Base-by-base conservation (phyloP, 2,329 filamentous ascomycete genomes). In the Fusarium mundagurra region DNA sequence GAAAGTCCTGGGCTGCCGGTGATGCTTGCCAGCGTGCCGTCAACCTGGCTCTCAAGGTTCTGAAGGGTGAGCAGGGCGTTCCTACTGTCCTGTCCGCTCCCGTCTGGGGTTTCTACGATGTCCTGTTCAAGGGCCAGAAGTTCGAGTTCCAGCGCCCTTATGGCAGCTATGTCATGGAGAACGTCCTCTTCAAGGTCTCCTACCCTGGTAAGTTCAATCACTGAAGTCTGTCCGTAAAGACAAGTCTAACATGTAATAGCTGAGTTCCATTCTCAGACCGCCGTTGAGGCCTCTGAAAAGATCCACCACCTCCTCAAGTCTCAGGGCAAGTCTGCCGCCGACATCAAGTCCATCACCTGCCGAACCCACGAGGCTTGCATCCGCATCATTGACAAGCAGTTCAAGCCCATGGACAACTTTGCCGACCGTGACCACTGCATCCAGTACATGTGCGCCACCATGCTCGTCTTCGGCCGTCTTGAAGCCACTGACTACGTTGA, bases 351-450 rank as follows among this genome's bases (percentile, higher is more conserved):
- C 71, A 91, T 99, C 80, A 95, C 93, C 78, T 98, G 96, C 91
- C 93, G 96, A 80, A 99, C 96, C 14, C 96, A 99, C 87, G 96
- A 99, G 86, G 96, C 96, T 67, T 98, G 96, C 87, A 91, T 99
- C 82, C 95, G 96, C 80, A 99, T 99, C 86, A 99, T 99, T 81
- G 96, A 99, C 90, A 99, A 99, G 90, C 96, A 99, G 87, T 97
- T 98, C 90, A 98, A 98, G 90, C 92, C 95, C 79, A 97, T 99
- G 94, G 95, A 98, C 88, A 99, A 99, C 91, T 99, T 98, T 82
- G 96, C 96, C 81, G 96, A 99, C 86, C 95, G 96, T 81, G 96
- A 99, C 86, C 96, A 99, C 90, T 99, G 96, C 87, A 96, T 99
- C 78, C 96, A 98, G 88, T 99, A 99, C 91, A 99, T 99, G 96